Conservation (phyloP, 2,329 filamentous ascomycete species). For the Nannizziopsis barbatae region DNA sequence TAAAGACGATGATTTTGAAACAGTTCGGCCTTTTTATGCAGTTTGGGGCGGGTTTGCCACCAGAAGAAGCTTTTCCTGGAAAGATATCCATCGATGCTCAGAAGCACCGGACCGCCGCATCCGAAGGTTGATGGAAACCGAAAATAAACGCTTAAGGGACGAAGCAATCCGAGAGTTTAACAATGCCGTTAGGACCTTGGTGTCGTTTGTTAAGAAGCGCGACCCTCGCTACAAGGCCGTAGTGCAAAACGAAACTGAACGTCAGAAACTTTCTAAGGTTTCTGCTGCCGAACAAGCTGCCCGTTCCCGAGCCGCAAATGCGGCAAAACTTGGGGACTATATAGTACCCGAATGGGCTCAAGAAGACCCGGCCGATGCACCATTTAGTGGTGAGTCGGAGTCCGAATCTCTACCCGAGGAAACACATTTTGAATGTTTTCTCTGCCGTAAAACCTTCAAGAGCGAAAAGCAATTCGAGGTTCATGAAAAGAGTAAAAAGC, state of each 20-base stretch:
- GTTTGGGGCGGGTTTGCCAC: slow-evolving; percentile 75
- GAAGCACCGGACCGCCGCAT: slow-evolving; percentile 79
- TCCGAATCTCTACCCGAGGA: slow-evolving; percentile 38
- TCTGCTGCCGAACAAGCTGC: slow-evolving; percentile 76
- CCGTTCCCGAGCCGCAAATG: slow-evolving; percentile 67
- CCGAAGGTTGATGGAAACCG: slow-evolving; percentile 83
- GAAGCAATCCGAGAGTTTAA: slow-evolving; percentile 82
- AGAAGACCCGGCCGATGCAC: slow-evolving; percentile 43
- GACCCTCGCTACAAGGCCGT: slow-evolving; percentile 77
- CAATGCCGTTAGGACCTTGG: slow-evolving; percentile 74
- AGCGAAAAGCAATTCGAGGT: slow-evolving; percentile 85
- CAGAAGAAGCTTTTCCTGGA: slow-evolving; percentile 78
- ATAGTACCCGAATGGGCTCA: slow-evolving; percentile 66
- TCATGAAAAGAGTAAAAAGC: slow-evolving; percentile 95
- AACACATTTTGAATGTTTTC: slow-evolving; percentile 52
- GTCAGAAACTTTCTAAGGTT: slow-evolving; percentile 65
- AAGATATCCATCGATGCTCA: slow-evolving; percentile 68
- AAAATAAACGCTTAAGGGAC: slow-evolving; percentile 75
- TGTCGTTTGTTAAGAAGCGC: slow-evolving; percentile 79
- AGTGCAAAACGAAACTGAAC: slow-evolving; percentile 64
- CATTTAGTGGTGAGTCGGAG: slow-evolving; percentile 24
- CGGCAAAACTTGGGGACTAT: slow-evolving; percentile 55
- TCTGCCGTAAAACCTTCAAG: slow-evolving; percentile 60
- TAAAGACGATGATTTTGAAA: slow-evolving; percentile 57
- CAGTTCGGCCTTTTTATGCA: slow-evolving; percentile 70